A percentile compares a stretch with the other conserved stretches of the same genome.
Evolutionary conservation across 75 land plant species (phyloP).

Genomic region (Azolla pinnata): DNA sequence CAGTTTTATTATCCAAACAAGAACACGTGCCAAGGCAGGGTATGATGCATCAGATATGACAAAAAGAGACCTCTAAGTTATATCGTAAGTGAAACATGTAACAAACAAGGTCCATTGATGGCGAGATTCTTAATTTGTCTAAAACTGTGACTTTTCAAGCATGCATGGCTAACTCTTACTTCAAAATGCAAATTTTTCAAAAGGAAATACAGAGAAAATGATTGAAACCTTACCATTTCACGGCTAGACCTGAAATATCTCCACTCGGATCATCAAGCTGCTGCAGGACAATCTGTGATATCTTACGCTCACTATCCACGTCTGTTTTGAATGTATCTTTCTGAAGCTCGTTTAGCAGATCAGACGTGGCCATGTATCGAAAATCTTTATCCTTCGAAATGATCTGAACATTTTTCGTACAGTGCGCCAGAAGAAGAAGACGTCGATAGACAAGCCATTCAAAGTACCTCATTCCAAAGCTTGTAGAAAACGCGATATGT

Average conservation of each 20-base stretch:
- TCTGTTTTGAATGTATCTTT: conserved; percentile 81
- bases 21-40: too few species aligned
- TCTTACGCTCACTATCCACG: conserved; percentile 61
- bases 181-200: background rate
- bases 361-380: conserved; percentile 98
- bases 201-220: background rate
- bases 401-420: conserved; percentile 44
- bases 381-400: conserved; percentile 96
- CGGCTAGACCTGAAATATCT: conserved; percentile 93
- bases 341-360: conserved; percentile 77
- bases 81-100: too few species aligned
- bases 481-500: background rate
- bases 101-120: too few species aligned
- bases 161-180: too few species aligned
- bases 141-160: too few species aligned
- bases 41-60: too few species aligned
- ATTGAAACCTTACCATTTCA: conserved; percentile 62
- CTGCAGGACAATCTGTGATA: conserved; percentile 63
- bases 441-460: background rate
- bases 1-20: too few species aligned
- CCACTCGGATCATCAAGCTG: conserved; percentile 97
- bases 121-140: too few species aligned
- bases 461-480: background rate
- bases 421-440: background rate
- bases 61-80: too few species aligned